phyloP scores from a whole-genome alignment of 352 stramenopile genomes.

The Thraustochytrium sp. region DNA sequence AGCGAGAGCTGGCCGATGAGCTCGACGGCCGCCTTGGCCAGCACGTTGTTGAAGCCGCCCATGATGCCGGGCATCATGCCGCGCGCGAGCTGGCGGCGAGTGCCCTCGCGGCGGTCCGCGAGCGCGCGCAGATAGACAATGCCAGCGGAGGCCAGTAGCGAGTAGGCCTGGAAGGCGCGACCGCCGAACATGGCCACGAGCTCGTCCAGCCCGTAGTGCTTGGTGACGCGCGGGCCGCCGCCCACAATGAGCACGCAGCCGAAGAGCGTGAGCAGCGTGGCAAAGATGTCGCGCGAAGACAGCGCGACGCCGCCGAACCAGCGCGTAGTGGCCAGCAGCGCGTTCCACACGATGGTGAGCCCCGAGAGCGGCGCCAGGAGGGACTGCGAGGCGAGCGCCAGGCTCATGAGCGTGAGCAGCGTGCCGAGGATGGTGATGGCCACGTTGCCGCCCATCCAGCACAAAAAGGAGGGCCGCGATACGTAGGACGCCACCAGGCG shows the following conservation, averaged over 20 bases:
- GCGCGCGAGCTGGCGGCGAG: background rate
- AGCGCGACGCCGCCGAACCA: conserved; percentile 12
- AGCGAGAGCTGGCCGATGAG: conserved; percentile 3
- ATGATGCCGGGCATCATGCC: conserved; percentile 37
- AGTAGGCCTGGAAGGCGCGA: background rate
- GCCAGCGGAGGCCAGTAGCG: background rate
- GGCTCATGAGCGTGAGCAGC: conserved; percentile 9
- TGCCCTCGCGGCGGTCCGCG: background rate
- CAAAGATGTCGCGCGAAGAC: background rate
- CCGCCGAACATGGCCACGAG: background rate
- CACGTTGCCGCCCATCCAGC: conserved; percentile 20
- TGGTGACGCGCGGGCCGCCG: background rate
- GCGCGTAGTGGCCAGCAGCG: conserved; percentile 18
- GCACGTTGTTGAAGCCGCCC: conserved; percentile 33
- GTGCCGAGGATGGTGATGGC: conserved; percentile 39
- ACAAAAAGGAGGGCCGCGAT: background rate
- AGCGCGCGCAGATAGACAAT: background rate
- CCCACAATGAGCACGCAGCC: conserved; percentile 33
- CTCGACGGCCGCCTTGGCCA: conserved; percentile 36
- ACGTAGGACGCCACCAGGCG: background rate
- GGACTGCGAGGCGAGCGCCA: conserved; percentile 11
- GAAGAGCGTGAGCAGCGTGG: conserved; percentile 8
- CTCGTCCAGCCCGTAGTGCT: conserved; percentile 23
- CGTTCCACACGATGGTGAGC: conserved; percentile 36
- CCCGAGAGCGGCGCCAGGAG: conserved; percentile 7